Evolutionary conservation across 2,329 filamentous ascomycete species (phyloP).

Genomic region (Curvularia sp.): DNA sequence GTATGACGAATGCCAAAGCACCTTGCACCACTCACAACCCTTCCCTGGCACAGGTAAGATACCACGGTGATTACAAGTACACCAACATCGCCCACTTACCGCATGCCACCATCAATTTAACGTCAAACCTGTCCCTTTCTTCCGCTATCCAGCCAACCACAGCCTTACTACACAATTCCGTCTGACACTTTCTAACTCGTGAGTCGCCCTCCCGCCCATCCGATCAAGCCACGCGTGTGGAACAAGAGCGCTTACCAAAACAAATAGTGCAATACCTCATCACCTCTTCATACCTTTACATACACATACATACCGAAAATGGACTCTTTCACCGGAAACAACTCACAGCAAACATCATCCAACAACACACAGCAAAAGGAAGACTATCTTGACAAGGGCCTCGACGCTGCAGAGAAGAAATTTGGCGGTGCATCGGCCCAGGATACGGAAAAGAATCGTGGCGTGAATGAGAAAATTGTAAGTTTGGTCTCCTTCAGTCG

Average conservation of each 20-base stretch:
- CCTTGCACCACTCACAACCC: neutral
- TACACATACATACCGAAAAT: neutral
- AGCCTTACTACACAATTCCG: neutral
- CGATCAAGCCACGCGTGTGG: neutral
- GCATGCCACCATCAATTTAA: conserved; percentile 2
- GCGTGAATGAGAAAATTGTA: conserved; percentile 50
- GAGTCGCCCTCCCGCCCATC: neutral
- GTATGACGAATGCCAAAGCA: conserved; percentile 7
- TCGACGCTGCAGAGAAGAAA: conserved; percentile 52
- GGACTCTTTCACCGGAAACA: conserved; percentile 6
- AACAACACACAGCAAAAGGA: conserved; percentile 14
- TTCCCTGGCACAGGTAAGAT: neutral
- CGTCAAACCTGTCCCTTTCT: neutral
- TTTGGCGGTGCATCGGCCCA: conserved; percentile 48
- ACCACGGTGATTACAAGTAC: neutral
- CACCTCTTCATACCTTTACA: neutral
- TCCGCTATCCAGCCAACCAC: neutral
- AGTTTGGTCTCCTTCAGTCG: conserved; percentile 5
- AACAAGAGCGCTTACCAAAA: neutral
- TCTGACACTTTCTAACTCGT: neutral
- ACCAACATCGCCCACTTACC: neutral
- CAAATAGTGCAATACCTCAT: neutral
- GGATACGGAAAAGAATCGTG: conserved; percentile 51
- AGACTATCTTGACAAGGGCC: conserved; percentile 28
- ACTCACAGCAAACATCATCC: neutral